phyloP scores from a whole-genome alignment of 306 rosid species.

The Vigna mungo region DNA sequence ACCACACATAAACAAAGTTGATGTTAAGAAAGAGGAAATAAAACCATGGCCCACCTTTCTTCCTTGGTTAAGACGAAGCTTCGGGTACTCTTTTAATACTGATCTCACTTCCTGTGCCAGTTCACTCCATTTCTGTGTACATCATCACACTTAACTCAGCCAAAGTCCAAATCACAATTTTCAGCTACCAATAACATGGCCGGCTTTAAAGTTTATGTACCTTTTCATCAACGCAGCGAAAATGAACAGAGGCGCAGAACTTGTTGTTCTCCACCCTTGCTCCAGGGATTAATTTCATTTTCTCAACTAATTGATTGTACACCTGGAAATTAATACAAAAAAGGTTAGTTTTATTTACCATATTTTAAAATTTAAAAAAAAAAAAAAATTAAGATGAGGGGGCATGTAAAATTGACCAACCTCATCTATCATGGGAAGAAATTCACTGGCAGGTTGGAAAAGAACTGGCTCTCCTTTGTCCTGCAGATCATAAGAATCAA shows the following conservation, averaged over 20 bases:
- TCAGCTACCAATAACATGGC: not conserved
- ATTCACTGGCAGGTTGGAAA: constrained; percentile 88
- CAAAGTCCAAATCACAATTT: constrained; percentile 15
- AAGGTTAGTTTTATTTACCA: not conserved
- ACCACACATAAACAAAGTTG: constrained; percentile 27
- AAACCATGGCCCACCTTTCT: constrained; percentile 73
- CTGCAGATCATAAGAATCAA: constrained; percentile 46
- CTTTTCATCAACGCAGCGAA: constrained; percentile 95
- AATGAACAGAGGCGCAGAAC: constrained; percentile 87
- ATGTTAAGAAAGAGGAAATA: constrained; percentile 26
- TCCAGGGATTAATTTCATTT: constrained; percentile 78
- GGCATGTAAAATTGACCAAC: constrained; percentile 44
- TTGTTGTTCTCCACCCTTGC: constrained; percentile 87
- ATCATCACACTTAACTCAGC: not conserved
- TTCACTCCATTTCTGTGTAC: constrained; percentile 81
- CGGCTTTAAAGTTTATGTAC: constrained; percentile 39
- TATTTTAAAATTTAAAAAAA: not conserved
- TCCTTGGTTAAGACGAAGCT: constrained; percentile 87
- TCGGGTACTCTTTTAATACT: constrained; percentile 79
- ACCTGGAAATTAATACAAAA: constrained; percentile 56
- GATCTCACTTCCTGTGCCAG: constrained; percentile 81
- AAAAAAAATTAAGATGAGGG: not conserved
- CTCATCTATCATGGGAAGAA: constrained; percentile 90
- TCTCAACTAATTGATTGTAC: constrained; percentile 61
- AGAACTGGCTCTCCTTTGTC: constrained; percentile 66